These are phyloP conservation scores for Phoenix dactylifera DNA, from an alignment of 176 grass and related monocot genomes.

Conservation along the genomic window DNA sequence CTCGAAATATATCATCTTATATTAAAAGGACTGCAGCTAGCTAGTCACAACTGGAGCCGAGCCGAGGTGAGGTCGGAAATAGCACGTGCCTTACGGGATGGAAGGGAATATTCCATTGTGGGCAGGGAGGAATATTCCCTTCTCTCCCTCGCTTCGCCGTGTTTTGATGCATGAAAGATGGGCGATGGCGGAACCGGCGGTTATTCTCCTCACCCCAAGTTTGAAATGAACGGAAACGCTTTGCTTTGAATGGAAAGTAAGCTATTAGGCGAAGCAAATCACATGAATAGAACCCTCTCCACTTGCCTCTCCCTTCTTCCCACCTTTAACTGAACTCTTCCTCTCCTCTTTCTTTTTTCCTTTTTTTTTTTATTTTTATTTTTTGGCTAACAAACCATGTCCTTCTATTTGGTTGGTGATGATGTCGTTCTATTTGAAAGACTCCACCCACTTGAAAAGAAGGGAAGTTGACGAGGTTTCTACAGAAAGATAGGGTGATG, in stretches of 20 bases:
- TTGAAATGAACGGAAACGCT: slow-evolving; percentile 30
- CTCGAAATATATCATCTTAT: slow-evolving; percentile 11
- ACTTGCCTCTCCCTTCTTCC: no score
- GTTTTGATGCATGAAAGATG: slow-evolving; percentile 41
- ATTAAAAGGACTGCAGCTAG: slow-evolving; percentile 5
- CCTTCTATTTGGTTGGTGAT: background rate
- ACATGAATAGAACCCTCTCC: background rate
- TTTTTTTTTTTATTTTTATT: slow-evolving; percentile 4
- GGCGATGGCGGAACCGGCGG: slow-evolving; percentile 12
- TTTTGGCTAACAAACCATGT: background rate
- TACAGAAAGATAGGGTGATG: no score
- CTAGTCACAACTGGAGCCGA: slow-evolving; percentile 21
- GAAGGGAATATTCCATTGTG: slow-evolving; percentile 37
- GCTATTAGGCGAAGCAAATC: slow-evolving; percentile 22
- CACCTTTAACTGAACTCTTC: no score
- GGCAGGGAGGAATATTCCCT: background rate
- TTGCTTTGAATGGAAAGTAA: slow-evolving; percentile 29
- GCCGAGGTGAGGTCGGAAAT: slow-evolving; percentile 12
- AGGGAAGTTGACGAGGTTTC: no score
- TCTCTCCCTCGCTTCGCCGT: slow-evolving; percentile 13
- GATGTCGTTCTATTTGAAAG: slow-evolving; percentile 1
- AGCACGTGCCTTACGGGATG: no score
- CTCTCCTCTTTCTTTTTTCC: slow-evolving; percentile 2
- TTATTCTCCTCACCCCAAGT: slow-evolving; percentile 26
- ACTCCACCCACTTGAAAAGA: background rate